A percentile compares a stretch with the other conserved stretches of the same genome.
Evolutionary conservation across 495 filamentous ascomycete species (phyloP).

Genomic region (Penicillium turbatum): DNA sequence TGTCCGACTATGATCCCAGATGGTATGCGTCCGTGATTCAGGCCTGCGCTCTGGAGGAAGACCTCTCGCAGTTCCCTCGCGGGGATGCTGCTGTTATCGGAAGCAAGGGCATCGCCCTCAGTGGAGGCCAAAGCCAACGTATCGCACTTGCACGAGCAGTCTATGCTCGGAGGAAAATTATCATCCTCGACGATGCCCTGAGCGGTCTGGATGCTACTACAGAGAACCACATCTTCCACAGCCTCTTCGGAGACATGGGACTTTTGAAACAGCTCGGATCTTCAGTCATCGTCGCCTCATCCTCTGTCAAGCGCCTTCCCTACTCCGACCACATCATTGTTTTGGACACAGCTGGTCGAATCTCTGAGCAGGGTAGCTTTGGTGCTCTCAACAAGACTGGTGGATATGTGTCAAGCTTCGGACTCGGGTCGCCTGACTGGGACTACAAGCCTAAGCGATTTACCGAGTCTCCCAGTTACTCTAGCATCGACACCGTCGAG

Average conservation of each 20-base stretch:
- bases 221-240: conserved; percentile 55
- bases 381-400: conserved; percentile 38
- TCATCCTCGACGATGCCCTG: conserved; percentile 58
- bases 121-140: conserved; percentile 64
- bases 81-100: conserved; percentile 59
- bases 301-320: conserved; percentile 45
- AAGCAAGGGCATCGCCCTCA: conserved; percentile 59
- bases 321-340: conserved; percentile 52
- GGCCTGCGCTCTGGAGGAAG: conserved; percentile 58
- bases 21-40: conserved; percentile 61
- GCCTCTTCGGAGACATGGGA: conserved; percentile 51
- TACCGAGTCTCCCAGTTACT: conserved; percentile 19
- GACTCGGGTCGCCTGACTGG: conserved; percentile 31
- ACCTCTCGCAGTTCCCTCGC: conserved; percentile 50
- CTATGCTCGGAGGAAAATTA: conserved; percentile 51
- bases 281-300: conserved; percentile 51
- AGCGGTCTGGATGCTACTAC: conserved; percentile 58
- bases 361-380: conserved; percentile 51
- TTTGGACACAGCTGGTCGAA: conserved; percentile 40
- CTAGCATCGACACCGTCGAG: conserved; percentile 17
- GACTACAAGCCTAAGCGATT: conserved; percentile 26
- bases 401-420: conserved; percentile 50
- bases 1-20: conserved; percentile 48
- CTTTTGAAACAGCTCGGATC: conserved; percentile 46
- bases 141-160: conserved; percentile 57